A percentile compares a stretch with the other conserved stretches of the same genome.
Conservation (phyloP, 768 basidiomycete species). For the Imleria badia region DNA sequence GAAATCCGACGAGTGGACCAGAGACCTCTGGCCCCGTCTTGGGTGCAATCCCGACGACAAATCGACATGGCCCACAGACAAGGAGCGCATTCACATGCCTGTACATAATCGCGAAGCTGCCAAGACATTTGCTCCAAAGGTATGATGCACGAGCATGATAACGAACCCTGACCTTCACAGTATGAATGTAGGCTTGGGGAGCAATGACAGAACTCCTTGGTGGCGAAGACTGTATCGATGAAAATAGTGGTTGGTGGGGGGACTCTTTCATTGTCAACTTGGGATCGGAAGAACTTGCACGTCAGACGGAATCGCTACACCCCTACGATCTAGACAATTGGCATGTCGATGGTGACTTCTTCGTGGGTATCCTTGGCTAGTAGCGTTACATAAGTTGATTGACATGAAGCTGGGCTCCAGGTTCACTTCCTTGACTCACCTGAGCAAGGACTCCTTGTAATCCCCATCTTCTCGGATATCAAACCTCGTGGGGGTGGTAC, state of each 20-base stretch:
- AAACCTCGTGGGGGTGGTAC: conserved; percentile 2
- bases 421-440: conserved; percentile 13
- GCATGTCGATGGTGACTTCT: conserved; percentile 5
- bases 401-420: not conserved
- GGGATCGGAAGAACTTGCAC: conserved; percentile 6
- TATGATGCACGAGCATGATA: conserved; percentile 9
- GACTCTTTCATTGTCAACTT: conserved; percentile 11
- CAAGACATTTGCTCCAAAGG: conserved; percentile 53
- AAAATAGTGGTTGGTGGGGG: conserved; percentile 3
- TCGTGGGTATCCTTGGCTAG: not conserved
- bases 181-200: not conserved
- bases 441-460: conserved; percentile 1
- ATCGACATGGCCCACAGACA: conserved; percentile 46
- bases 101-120: conserved; percentile 42
- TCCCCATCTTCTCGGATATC: conserved; percentile 13
- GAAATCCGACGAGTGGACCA: conserved; percentile 46
- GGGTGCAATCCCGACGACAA: conserved; percentile 53
- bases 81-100: conserved; percentile 58
- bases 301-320: not conserved
- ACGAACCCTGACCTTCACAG: not conserved
- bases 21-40: conserved; percentile 53
- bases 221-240: conserved; percentile 1
- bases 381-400: not conserved
- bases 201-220: conserved; percentile 6
- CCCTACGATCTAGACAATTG: conserved; percentile 2